Conservation (phyloP, 371 early-diverging fungal species). For the Syncephalastrum racemosum region DNA sequence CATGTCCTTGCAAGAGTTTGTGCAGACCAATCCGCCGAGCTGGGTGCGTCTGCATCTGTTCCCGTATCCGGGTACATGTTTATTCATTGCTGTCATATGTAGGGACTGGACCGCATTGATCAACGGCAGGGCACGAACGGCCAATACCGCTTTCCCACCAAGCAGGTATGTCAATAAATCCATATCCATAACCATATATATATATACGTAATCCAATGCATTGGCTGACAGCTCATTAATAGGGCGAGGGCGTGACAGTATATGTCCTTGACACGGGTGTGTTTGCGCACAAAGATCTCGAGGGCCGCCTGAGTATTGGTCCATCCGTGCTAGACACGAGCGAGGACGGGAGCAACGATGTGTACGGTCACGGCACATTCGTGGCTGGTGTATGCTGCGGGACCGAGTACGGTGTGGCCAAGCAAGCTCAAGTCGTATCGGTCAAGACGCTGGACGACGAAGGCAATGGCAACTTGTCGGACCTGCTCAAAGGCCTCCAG, state of each 20-base stretch:
- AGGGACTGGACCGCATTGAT: conserved; percentile 48
- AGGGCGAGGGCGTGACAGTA: conserved; percentile 36
- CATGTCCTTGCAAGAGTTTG: conserved; percentile 41
- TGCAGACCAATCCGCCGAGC: conserved; percentile 43
- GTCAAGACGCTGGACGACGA: conserved; percentile 61
- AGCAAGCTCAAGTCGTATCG: conserved; percentile 56
- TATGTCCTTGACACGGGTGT: conserved; percentile 43
- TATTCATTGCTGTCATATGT: not conserved
- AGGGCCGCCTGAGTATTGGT: conserved; percentile 31
- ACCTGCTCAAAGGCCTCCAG: conserved; percentile 65
- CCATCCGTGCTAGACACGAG: conserved; percentile 21
- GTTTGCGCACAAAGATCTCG: conserved; percentile 31
- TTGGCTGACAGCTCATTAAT: not conserved
- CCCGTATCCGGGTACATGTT: not conserved
- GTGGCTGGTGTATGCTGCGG: conserved; percentile 67
- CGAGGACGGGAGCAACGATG: conserved; percentile 15
- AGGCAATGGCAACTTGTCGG: conserved; percentile 53
- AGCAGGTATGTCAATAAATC: conserved; percentile 17
- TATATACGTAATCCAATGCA: too few species aligned
- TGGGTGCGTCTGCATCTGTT: conserved; percentile 29
- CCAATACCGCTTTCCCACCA: conserved; percentile 33
- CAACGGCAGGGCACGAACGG: conserved; percentile 40
- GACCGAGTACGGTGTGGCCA: conserved; percentile 59
- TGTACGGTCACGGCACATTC: conserved; percentile 58
- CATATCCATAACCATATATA: too few species aligned